phyloP scores from a whole-genome alignment of 805 yeast genomes.

The Wickerhamomyces tratensis region DNA sequence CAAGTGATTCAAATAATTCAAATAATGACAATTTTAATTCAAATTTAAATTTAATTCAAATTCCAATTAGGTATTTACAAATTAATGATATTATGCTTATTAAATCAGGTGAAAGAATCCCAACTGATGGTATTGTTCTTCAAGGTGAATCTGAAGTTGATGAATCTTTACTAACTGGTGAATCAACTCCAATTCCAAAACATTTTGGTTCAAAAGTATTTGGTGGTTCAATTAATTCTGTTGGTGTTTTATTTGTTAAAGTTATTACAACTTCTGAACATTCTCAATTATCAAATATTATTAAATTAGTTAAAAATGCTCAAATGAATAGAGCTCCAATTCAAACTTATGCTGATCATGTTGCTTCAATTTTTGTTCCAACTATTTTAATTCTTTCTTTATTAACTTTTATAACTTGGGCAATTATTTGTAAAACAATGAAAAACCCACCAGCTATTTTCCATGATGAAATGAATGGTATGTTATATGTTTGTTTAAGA shows the following conservation, averaged over 20 bases:
- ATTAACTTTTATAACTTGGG: slow-evolving; percentile 61
- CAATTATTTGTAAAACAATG: slow-evolving; percentile 26
- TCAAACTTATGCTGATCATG: slow-evolving; percentile 76
- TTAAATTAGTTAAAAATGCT: slow-evolving; percentile 78
- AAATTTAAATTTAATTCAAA: slow-evolving; percentile 30
- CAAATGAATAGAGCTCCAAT: slow-evolving; percentile 86
- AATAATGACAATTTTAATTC: slow-evolving; percentile 13
- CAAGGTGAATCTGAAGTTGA: slow-evolving; percentile 78
- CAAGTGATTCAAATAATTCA: slow-evolving; percentile 2
- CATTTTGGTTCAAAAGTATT: slow-evolving; percentile 50
- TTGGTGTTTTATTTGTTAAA: slow-evolving; percentile 57
- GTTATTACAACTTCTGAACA: slow-evolving; percentile 71
- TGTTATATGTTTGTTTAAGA: slow-evolving; percentile 58
- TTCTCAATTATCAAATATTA: slow-evolving; percentile 83
- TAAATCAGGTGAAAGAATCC: slow-evolving; percentile 79
- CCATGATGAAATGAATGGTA: slow-evolving; percentile 35
- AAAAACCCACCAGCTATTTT: slow-evolving; percentile 40
- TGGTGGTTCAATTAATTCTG: slow-evolving; percentile 89
- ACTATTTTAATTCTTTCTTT: slow-evolving; percentile 51
- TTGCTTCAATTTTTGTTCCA: slow-evolving; percentile 85
- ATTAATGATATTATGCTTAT: slow-evolving; percentile 67
- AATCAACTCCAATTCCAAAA: slow-evolving; percentile 68
- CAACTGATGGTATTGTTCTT: slow-evolving; percentile 82
- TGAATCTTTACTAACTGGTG: slow-evolving; percentile 91
- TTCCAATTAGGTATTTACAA: slow-evolving; percentile 75